Evolutionary conservation across 2,329 filamentous ascomycete genomes (phyloP).

Genomic region (Penicillium sp.): DNA sequence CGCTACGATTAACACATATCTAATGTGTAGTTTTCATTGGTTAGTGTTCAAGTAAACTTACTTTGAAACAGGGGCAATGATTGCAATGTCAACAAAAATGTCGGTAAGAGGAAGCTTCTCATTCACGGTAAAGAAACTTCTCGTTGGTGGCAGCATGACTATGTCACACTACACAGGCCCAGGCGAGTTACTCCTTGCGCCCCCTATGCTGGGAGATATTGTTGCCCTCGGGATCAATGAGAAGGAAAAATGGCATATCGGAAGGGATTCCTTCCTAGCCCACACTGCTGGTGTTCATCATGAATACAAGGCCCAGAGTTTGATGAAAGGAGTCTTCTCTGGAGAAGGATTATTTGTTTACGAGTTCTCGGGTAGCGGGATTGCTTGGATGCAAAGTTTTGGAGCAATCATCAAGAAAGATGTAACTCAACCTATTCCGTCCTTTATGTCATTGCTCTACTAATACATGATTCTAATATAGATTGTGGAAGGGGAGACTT

Average conservation of each 20-base stretch:
- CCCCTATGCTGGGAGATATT: slow-evolving; percentile 76
- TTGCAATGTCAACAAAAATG: slow-evolving; percentile 88
- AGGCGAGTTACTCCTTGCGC: slow-evolving; percentile 83
- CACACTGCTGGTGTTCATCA: slow-evolving; percentile 83
- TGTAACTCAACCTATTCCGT: no score
- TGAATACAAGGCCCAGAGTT: slow-evolving; percentile 79
- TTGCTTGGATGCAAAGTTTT: slow-evolving; percentile 90
- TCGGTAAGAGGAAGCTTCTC: slow-evolving; percentile 79
- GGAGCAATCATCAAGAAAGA: slow-evolving; percentile 95
- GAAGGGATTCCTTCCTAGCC: slow-evolving; percentile 81
- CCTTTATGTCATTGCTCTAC: no score
- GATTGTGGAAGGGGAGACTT: slow-evolving; percentile 68
- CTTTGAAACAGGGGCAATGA: no score
- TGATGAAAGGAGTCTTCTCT: slow-evolving; percentile 89
- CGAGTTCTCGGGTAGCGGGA: slow-evolving; percentile 75
- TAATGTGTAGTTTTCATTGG: no score
- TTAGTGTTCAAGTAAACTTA: no score
- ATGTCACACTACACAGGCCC: slow-evolving; percentile 82
- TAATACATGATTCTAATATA: no score
- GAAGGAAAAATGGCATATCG: no score
- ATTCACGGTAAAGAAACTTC: slow-evolving; percentile 87
- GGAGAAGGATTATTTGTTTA: slow-evolving; percentile 92
- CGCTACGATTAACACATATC: no score
- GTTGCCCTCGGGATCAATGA: no score
- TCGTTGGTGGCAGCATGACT: slow-evolving; percentile 75